Conservation (phyloP, 2,329 filamentous ascomycete genomes). For the Aspergillus chevalieri region DNA sequence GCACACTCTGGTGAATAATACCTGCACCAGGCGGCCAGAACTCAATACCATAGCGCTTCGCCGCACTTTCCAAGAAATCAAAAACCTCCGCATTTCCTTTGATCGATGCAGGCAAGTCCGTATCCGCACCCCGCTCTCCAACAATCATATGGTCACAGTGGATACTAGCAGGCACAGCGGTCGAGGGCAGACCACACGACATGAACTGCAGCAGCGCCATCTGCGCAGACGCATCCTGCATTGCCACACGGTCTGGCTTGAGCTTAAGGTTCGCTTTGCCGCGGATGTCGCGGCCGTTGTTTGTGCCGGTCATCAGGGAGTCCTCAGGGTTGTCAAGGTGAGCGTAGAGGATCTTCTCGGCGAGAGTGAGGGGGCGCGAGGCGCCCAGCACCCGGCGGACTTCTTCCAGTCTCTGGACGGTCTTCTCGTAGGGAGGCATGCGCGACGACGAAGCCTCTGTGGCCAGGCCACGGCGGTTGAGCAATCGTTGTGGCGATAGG, state of each 20-base stretch:
- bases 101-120: constrained; percentile 78
- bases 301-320: constrained; percentile 72
- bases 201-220: constrained; percentile 99
- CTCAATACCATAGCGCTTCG: constrained; percentile 86
- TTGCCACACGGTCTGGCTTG: constrained; percentile 93
- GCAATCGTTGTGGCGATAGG: constrained; percentile 25
- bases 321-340: constrained; percentile 88
- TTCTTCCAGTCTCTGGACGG: constrained; percentile 68
- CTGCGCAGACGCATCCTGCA: constrained; percentile 98
- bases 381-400: constrained; percentile 68
- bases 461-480: constrained; percentile 29
- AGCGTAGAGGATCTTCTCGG: constrained; percentile 97
- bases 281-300: constrained; percentile 76
- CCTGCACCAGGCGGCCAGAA: constrained; percentile 93
- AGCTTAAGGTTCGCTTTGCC: constrained; percentile 91
- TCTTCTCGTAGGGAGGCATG: constrained; percentile 74
- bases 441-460: constrained; percentile 44
- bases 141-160: constrained; percentile 99
- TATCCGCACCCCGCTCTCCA: constrained; percentile 80
- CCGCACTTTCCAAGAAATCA: constrained; percentile 90
- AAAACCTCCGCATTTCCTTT: constrained; percentile 94
- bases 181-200: constrained; percentile 82
- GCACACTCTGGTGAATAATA: constrained; percentile 94
- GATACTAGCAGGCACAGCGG: constrained; percentile 91
- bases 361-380: constrained; percentile 65